phyloP scores from a whole-genome alignment of 2,329 filamentous ascomycete species.

The Botrytis galanthina region DNA sequence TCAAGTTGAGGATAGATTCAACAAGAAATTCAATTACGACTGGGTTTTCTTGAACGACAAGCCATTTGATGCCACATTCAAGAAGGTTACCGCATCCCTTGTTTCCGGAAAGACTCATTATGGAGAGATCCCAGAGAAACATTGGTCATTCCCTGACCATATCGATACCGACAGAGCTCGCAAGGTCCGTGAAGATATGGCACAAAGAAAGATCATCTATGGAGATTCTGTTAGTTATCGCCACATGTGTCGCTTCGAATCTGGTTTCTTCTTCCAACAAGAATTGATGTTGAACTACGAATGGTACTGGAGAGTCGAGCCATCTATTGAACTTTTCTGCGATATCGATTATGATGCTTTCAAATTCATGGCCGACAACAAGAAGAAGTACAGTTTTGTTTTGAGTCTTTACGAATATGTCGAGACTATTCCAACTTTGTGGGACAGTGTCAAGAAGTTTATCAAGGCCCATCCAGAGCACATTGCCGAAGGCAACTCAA shows the following conservation, averaged over 20 bases:
- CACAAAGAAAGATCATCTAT: slow-evolving; percentile 92
- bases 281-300: slow-evolving; percentile 92
- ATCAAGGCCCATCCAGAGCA: slow-evolving; percentile 88
- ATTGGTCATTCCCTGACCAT: slow-evolving; percentile 96
- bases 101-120: slow-evolving; percentile 94
- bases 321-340: slow-evolving; percentile 93
- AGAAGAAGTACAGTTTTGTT: slow-evolving; percentile 98
- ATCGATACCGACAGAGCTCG: slow-evolving; percentile 94
- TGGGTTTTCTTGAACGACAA: slow-evolving; percentile 99
- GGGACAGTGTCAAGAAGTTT: slow-evolving; percentile 94
- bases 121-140: slow-evolving; percentile 82
- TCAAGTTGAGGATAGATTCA: slow-evolving; percentile 97
- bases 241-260: slow-evolving; percentile 99
- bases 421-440: slow-evolving; percentile 90
- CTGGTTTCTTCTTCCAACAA: slow-evolving; percentile 98
- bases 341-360: slow-evolving; percentile 96
- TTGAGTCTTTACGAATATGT: slow-evolving; percentile 94
- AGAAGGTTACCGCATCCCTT: slow-evolving; percentile 81
- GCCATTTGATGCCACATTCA: slow-evolving; percentile 90
- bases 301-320: slow-evolving; percentile 99
- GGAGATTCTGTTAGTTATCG: slow-evolving; percentile 95
- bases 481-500: slow-evolving; percentile 76
- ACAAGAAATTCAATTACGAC: slow-evolving; percentile 93
- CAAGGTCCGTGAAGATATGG: slow-evolving; percentile 92
- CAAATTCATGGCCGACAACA: slow-evolving; percentile 91